Percentiles rank a stretch among this genome's conserved stretches.
Conservation (phyloP, 768 basidiomycete genomes). For the Suillus tomentosus region DNA sequence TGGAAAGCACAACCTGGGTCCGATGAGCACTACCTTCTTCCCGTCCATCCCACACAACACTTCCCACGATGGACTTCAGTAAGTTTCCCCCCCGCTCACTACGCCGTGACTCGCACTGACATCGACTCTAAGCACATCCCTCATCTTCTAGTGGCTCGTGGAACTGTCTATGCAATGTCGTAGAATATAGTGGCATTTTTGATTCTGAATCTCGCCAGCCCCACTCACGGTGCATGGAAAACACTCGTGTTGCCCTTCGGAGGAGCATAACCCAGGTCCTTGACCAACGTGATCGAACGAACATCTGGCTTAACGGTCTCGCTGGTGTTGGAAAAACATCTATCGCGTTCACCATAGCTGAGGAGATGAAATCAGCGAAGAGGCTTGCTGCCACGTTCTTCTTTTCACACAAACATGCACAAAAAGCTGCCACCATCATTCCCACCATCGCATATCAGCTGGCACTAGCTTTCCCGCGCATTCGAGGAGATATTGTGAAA, state of each 20-base stretch:
- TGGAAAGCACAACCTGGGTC: too few species aligned
- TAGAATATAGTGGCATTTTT: background rate
- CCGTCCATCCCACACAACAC: too few species aligned
- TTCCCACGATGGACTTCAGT: background rate
- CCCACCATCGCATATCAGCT: conserved; percentile 22
- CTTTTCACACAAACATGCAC: conserved; percentile 18
- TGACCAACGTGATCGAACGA: background rate
- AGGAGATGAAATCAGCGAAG: background rate
- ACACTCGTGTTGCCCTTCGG: background rate
- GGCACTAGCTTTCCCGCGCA: conserved; percentile 13
- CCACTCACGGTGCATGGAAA: background rate
- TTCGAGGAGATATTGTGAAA: conserved; percentile 13
- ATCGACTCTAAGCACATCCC: background rate
- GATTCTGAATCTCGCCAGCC: background rate
- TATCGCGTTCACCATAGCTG: background rate
- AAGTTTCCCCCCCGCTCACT: background rate
- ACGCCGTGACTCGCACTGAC: background rate
- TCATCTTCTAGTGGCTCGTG: background rate
- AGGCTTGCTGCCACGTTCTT: conserved; percentile 23
- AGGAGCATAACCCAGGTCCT: background rate
- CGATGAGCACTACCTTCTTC: background rate
- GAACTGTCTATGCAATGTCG: background rate
- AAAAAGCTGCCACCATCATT: conserved; percentile 11
- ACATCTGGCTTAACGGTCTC: background rate
- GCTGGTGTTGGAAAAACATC: conserved; percentile 1